Base-by-base conservation (phyloP, 441 rosid genomes). In the Mallotus japonicus region DNA sequence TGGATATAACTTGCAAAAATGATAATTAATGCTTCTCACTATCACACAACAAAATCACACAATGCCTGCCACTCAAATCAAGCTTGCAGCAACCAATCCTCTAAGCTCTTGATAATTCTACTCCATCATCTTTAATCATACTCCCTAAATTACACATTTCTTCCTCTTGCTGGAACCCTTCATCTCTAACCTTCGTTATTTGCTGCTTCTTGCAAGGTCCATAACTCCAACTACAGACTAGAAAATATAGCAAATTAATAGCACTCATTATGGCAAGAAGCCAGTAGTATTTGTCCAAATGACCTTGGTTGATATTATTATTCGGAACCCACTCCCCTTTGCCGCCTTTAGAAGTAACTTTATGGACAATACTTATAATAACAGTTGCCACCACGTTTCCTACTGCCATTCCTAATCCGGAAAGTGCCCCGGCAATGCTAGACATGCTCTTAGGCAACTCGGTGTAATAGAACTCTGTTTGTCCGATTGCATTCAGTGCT, bases 391-490 rank as follows among this genome's bases (percentile, higher is more conserved):
- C 62, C 51, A 92, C 59, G 86, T 80, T 89, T 20, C 91, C 97
- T 61, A 91, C 89, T 0, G 91, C 97, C 91, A 85, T 80, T 72
- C 96, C 99, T 8, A 92, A 75, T 75, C 90, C 90, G 15, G 84
- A 79, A 13, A 95, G 63, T 0, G 90, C 78, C 24, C 92, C 83
- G 0, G 97, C 99, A 0, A 95, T 87, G 46, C 96, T 92, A 1
- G 99, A 90, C 97, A 95, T 91, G 72, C 87, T 86, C 82, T 86
- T 92, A 8, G 97, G 99, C 64, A 95, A 83, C 90, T 95, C 94
- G 0, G 90, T 80, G 61, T 95, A 95, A 78, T 82, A 95, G 70
- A 92, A 95, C 83, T 92, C 99, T 0, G 89, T 90, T 73, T 92
- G 99, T 17, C 92, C 97, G 15, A 95, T 91, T 11, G 88, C 93